These are phyloP conservation scores for Shiraia sp. DNA, from an alignment of 2,329 filamentous ascomycete species.

Conservation along the genomic window DNA sequence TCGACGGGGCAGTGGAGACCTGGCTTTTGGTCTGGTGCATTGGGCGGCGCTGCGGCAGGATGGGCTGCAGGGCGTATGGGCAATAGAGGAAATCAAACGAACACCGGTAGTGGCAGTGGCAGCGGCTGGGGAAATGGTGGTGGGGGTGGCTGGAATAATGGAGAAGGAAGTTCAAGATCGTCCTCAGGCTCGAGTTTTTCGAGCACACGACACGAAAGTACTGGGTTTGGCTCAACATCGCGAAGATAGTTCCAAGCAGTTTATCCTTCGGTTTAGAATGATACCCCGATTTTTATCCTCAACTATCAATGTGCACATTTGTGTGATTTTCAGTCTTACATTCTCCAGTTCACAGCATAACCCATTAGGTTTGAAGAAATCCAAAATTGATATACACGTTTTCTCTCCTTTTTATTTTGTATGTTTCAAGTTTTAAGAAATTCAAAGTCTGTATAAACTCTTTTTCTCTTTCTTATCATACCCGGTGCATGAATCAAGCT, in stretches of 20 bases:
- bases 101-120: no score
- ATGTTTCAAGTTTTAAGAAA: no score
- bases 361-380: no score
- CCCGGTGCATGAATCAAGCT: no score
- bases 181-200: slow-evolving; percentile 45
- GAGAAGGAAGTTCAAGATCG: slow-evolving; percentile 42
- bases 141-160: slow-evolving; percentile 38
- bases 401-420: no score
- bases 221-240: slow-evolving; percentile 72
- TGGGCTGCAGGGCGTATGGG: slow-evolving; percentile 61
- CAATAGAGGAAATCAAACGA: slow-evolving; percentile 47
- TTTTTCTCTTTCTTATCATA: no score
- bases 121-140: slow-evolving; percentile 35
- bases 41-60: slow-evolving; percentile 69
- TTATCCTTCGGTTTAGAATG: slow-evolving; percentile 31
- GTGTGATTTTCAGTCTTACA: no score
- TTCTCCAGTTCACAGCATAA: no score
- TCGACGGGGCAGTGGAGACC: slow-evolving; percentile 63
- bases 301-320: no score
- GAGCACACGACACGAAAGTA: slow-evolving; percentile 65
- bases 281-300: slow-evolving; percentile 37
- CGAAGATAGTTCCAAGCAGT: slow-evolving; percentile 28
- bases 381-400: no score
- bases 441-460: no score
- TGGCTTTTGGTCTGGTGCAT: slow-evolving; percentile 74